phyloP scores from a whole-genome alignment of 1,284 basidiomycete genomes.

The Kwoniella shivajii region DNA sequence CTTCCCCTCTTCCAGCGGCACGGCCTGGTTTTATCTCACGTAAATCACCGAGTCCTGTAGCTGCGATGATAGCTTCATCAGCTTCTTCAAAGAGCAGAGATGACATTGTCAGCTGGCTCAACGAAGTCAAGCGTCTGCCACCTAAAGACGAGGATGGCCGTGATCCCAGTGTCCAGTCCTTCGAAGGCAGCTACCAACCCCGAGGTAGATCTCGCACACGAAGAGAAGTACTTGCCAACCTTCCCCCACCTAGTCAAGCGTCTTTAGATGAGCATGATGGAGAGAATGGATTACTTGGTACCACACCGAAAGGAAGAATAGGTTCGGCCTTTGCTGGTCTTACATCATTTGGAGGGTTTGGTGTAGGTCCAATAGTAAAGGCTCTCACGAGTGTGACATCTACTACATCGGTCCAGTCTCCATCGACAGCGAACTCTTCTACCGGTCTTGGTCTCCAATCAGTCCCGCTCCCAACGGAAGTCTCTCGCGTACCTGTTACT shows the following conservation, averaged over 20 bases:
- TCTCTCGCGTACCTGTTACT: constrained; percentile 39
- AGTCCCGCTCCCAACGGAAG: constrained; percentile 33
- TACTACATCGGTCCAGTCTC: constrained; percentile 2
- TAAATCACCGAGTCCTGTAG: constrained; percentile 28
- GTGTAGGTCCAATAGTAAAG: constrained; percentile 41
- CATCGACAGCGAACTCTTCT: neutral
- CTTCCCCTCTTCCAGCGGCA: neutral
- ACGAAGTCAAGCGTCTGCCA: constrained; percentile 34
- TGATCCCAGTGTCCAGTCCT: constrained; percentile 7
- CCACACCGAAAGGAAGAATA: constrained; percentile 40
- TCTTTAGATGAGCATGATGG: constrained; percentile 19
- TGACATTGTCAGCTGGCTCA: constrained; percentile 51
- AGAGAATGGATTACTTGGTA: constrained; percentile 19
- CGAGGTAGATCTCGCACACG: constrained; percentile 24
- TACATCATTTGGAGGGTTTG: constrained; percentile 24
- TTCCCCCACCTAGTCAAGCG: constrained; percentile 15
- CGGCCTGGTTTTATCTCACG: constrained; percentile 3
- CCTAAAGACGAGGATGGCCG: constrained; percentile 9
- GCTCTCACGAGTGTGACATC: constrained; percentile 34
- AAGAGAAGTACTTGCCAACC: constrained; percentile 12
- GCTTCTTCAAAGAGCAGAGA: constrained; percentile 48
- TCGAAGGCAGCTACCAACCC: neutral
- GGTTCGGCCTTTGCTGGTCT: constrained; percentile 34
- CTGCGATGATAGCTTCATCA: constrained; percentile 42
- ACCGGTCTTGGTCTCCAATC: constrained; percentile 27